A percentile compares a stretch with the other conserved stretches of the same genome.
These are phyloP conservation scores for Colletotrichum sp. DNA, from an alignment of 2,329 filamentous ascomycete genomes.

Conservation along the genomic window DNA sequence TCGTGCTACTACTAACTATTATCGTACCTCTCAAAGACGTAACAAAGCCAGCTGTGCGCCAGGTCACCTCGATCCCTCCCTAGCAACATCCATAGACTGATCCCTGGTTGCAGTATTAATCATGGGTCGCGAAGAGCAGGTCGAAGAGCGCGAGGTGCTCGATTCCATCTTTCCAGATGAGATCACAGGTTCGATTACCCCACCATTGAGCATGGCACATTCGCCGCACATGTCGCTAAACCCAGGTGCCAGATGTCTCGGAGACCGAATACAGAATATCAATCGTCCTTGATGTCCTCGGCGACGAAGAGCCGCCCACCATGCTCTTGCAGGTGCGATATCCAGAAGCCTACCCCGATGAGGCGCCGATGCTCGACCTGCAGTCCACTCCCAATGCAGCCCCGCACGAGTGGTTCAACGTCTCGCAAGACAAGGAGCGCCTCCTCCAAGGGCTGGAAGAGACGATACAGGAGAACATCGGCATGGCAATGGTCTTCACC, in stretches of 20 bases:
- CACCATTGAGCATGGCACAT: slow-evolving; percentile 4
- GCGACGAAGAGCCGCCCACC: slow-evolving; percentile 69
- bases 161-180: slow-evolving; percentile 98
- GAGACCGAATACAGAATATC: slow-evolving; percentile 88
- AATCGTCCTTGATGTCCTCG: slow-evolving; percentile 79
- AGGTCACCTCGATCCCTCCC: not conserved
- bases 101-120: slow-evolving; percentile 22
- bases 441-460: slow-evolving; percentile 75
- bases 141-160: slow-evolving; percentile 96
- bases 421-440: slow-evolving; percentile 77
- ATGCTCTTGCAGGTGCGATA: slow-evolving; percentile 88
- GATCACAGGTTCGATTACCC: slow-evolving; percentile 73
- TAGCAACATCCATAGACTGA: not conserved
- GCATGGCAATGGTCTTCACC: slow-evolving; percentile 98
- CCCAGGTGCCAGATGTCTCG: slow-evolving; percentile 72
- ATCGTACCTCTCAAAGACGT: not conserved
- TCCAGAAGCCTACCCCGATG: slow-evolving; percentile 89
- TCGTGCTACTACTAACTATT: not conserved
- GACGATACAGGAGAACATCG: slow-evolving; percentile 88
- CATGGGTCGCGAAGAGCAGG: slow-evolving; percentile 84
- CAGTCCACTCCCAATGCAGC: slow-evolving; percentile 73
- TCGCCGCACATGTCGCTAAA: not conserved
- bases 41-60: not conserved
- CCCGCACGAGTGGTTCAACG: slow-evolving; percentile 75
- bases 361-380: slow-evolving; percentile 82